These are phyloP conservation scores for Panaeolus cyanescens DNA, from an alignment of 768 basidiomycete species.

Conservation along the genomic window DNA sequence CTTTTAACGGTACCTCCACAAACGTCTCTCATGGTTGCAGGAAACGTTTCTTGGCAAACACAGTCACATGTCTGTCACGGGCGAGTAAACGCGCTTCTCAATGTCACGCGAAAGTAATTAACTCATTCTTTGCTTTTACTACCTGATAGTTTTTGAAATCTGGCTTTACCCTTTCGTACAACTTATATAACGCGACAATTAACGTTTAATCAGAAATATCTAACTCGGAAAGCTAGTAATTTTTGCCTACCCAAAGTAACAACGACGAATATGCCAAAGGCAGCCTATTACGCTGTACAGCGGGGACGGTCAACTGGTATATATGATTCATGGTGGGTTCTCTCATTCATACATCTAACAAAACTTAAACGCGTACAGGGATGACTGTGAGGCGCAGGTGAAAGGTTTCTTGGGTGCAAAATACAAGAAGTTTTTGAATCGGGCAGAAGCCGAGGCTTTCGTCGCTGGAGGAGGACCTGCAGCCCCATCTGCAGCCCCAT, in stretches of 20 bases:
- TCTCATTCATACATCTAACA: background rate
- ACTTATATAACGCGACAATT: background rate
- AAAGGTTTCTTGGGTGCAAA: constrained; percentile 61
- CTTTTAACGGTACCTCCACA: background rate
- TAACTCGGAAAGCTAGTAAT: background rate
- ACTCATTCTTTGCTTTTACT: too few relatives aligned
- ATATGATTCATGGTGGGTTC: constrained; percentile 66
- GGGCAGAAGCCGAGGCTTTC: constrained; percentile 62
- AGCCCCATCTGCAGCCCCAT: background rate
- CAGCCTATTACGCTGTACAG: constrained; percentile 73
- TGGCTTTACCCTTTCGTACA: background rate
- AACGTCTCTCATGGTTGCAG: too few relatives aligned
- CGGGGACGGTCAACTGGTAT: constrained; percentile 67
- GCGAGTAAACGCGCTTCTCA: too few relatives aligned
- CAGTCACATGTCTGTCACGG: too few relatives aligned
- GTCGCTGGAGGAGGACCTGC: constrained; percentile 22
- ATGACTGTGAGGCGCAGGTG: constrained; percentile 69
- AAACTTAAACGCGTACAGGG: constrained; percentile 45
- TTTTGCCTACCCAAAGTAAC: background rate
- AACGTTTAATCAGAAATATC: background rate
- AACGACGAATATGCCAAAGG: constrained; percentile 30
- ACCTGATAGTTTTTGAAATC: background rate
- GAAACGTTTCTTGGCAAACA: too few relatives aligned
- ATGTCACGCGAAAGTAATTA: too few relatives aligned
- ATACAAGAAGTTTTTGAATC: constrained; percentile 68